Conservation (phyloP, 164 flowering plant genomes). For the Euptelea pleiosperma region DNA sequence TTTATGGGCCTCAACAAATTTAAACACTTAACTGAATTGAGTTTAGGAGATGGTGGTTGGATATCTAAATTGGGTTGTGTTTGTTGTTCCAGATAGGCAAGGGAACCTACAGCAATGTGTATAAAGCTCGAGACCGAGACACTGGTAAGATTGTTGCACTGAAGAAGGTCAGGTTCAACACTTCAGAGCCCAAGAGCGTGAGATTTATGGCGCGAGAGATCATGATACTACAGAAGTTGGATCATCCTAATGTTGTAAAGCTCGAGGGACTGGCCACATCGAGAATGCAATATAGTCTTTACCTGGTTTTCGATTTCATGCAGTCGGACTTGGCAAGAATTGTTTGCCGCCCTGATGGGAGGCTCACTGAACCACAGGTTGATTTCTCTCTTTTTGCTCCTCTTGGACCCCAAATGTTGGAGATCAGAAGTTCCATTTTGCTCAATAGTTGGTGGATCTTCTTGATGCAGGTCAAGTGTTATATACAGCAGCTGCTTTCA, state of each 20-base stretch:
- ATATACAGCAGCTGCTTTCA: slow-evolving; percentile 64
- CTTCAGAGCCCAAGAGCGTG: slow-evolving; percentile 60
- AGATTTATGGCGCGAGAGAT: slow-evolving; percentile 81
- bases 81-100: slow-evolving; percentile 55
- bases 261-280: slow-evolving; percentile 71
- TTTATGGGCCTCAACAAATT: background rate
- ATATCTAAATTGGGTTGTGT: slow-evolving; percentile 2
- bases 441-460: background rate
- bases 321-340: slow-evolving; percentile 42
- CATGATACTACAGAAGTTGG: slow-evolving; percentile 43
- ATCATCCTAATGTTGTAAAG: slow-evolving; percentile 72
- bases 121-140: slow-evolving; percentile 57
- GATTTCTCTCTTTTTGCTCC: background rate
- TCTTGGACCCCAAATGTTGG: no score
- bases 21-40: background rate
- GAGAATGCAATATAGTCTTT: slow-evolving; percentile 73
- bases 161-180: slow-evolving; percentile 73
- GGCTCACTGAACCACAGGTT: slow-evolving; percentile 65
- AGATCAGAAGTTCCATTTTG: background rate
- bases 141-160: slow-evolving; percentile 66
- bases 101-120: slow-evolving; percentile 78
- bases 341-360: slow-evolving; percentile 37
- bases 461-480: slow-evolving; percentile 52
- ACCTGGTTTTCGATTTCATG: slow-evolving; percentile 70
- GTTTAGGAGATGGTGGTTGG: background rate